Conservation (phyloP, 768 basidiomycete species). For the Gymnopilus dilepis region DNA sequence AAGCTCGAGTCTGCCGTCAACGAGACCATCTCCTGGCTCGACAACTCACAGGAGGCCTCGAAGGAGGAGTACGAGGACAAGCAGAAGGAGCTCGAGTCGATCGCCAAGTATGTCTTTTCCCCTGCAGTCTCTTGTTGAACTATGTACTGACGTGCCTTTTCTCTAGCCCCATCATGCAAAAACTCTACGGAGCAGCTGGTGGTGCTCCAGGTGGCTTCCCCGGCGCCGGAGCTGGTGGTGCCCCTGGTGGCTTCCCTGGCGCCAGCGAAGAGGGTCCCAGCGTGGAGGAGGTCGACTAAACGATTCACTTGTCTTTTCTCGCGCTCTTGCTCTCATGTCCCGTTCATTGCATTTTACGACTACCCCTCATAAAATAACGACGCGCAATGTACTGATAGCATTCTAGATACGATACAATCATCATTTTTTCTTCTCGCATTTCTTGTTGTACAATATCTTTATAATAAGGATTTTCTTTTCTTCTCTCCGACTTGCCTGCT, state of each 20-base stretch:
- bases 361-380: slow-evolving; percentile 30
- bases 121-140: background rate
- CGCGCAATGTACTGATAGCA: slow-evolving; percentile 29
- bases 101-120: slow-evolving; percentile 61
- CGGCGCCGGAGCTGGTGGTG: slow-evolving; percentile 63
- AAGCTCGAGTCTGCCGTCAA: slow-evolving; percentile 83
- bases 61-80: slow-evolving; percentile 93
- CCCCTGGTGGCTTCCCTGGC: slow-evolving; percentile 70
- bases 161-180: slow-evolving; percentile 61
- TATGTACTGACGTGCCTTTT: slow-evolving; percentile 11
- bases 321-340: slow-evolving; percentile 18
- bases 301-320: slow-evolving; percentile 22
- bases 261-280: slow-evolving; percentile 83
- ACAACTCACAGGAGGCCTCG: slow-evolving; percentile 84
- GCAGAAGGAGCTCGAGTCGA: slow-evolving; percentile 89
- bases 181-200: slow-evolving; percentile 78
- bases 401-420: slow-evolving; percentile 23
- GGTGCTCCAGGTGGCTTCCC: slow-evolving; percentile 56
- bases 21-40: slow-evolving; percentile 87
- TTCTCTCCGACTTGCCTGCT: background rate
- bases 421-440: slow-evolving; percentile 13
- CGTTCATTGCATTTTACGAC: slow-evolving; percentile 24
- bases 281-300: slow-evolving; percentile 87
- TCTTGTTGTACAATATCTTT: slow-evolving; percentile 16
- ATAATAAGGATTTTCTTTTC: slow-evolving; percentile 1